Conservation (phyloP, 2,329 filamentous ascomycete species). For the Penicillium sp. region DNA sequence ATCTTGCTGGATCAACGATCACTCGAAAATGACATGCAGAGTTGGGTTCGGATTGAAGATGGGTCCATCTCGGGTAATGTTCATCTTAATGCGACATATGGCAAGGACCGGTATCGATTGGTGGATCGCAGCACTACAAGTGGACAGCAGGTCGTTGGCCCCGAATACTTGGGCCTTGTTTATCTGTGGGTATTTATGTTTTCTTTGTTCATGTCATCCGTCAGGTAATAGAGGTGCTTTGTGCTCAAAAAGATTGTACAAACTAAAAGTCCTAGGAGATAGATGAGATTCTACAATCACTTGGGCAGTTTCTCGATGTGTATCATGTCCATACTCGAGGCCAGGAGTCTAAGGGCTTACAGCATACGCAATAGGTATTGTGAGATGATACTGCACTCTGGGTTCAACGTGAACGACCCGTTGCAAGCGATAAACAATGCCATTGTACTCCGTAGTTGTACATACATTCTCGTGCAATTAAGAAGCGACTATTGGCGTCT, state of each 20-base stretch:
- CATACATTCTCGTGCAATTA: neutral
- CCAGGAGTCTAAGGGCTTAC: too few species aligned
- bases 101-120: constrained; percentile 53
- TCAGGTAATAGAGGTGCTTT: neutral
- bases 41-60: constrained; percentile 64
- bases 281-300: too few species aligned
- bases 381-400: too few species aligned
- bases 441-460: neutral
- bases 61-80: constrained; percentile 56
- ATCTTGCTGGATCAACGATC: constrained; percentile 51
- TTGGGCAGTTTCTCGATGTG: too few species aligned
- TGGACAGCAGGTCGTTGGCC: neutral
- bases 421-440: neutral
- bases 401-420: too few species aligned
- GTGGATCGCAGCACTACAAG: neutral
- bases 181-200: constrained; percentile 6
- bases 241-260: neutral
- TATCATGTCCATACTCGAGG: too few species aligned
- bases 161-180: neutral
- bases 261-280: neutral
- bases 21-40: constrained; percentile 52
- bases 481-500: neutral
- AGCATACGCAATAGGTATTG: too few species aligned
- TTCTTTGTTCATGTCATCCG: neutral
- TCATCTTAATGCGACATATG: constrained; percentile 62